phyloP scores from a whole-genome alignment of 2,329 filamentous ascomycete genomes.

The Scedosporium aurantiacum region DNA sequence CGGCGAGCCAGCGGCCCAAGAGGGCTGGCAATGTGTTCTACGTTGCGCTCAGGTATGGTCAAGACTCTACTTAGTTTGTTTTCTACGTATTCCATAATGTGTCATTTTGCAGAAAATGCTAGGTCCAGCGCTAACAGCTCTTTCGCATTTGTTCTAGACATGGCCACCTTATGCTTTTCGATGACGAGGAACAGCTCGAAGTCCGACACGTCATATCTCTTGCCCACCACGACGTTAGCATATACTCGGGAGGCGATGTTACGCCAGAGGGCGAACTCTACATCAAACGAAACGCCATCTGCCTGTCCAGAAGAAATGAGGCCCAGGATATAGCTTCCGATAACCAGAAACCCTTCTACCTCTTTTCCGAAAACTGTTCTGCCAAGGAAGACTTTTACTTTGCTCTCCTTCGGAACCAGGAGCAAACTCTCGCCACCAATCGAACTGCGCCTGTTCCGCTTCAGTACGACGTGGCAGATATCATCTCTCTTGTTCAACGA shows the following conservation, averaged over 20 bases:
- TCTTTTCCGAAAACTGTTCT: conserved; percentile 91
- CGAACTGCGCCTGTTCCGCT: conserved; percentile 44
- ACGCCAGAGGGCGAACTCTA: conserved; percentile 90
- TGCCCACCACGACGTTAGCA: conserved; percentile 72
- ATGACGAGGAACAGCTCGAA: conserved; percentile 88
- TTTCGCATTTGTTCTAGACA: conserved; percentile 52
- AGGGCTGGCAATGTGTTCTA: conserved; percentile 83
- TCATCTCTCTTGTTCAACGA: conserved; percentile 80
- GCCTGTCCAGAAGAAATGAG: conserved; percentile 56
- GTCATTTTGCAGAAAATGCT: neutral
- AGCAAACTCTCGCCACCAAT: conserved; percentile 43
- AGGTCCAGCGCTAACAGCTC: conserved; percentile 7
- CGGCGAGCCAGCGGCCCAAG: conserved; percentile 42
- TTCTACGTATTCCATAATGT: neutral
- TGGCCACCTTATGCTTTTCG: conserved; percentile 94
- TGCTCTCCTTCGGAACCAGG: conserved; percentile 74
- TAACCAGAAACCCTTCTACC: conserved; percentile 67
- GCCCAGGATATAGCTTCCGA: conserved; percentile 44
- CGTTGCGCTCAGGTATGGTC: conserved; percentile 66
- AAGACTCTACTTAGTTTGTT: neutral
- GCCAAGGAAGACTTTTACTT: conserved; percentile 99
- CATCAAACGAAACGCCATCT: conserved; percentile 87
- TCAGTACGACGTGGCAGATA: conserved; percentile 74
- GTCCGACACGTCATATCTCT: conserved; percentile 93
- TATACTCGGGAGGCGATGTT: conserved; percentile 67